Percentiles rank a stretch among this genome's conserved stretches.
These are phyloP conservation scores for Corniculantispora saksenae DNA, from an alignment of 2,329 filamentous ascomycete species.

Conservation along the genomic window DNA sequence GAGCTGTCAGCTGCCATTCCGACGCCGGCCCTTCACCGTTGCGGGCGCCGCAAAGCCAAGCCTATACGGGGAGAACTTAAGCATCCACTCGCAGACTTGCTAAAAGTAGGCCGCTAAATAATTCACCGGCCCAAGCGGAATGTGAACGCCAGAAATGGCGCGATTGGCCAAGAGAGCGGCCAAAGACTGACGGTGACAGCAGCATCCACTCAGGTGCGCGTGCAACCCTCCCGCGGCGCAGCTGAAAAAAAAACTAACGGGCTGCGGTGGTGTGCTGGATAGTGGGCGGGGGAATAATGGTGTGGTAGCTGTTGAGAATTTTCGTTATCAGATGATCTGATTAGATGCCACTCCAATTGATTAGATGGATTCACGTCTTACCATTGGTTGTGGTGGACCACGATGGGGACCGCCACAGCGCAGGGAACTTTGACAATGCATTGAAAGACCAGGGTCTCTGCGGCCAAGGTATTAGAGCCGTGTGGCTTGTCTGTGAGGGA, in stretches of 20 bases:
- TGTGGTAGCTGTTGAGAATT: background rate
- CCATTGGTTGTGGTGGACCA: constrained; percentile 16
- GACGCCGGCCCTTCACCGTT: background rate
- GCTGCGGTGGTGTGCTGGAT: background rate
- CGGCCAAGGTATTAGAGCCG: background rate
- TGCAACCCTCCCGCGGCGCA: background rate
- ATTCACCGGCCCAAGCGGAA: background rate
- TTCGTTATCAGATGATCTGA: constrained; percentile 29
- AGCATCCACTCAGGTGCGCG: background rate
- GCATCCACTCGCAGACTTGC: background rate
- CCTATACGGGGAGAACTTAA: background rate
- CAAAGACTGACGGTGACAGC: background rate
- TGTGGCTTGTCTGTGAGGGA: constrained; percentile 4
- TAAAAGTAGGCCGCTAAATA: background rate
- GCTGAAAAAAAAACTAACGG: constrained; percentile 1
- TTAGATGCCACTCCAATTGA: constrained; percentile 25
- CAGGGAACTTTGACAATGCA: background rate
- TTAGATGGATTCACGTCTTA: constrained; percentile 18
- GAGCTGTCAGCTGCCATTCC: background rate
- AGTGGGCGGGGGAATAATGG: background rate
- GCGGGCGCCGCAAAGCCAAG: background rate
- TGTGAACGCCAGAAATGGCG: background rate
- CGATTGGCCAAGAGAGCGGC: background rate
- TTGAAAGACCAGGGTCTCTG: background rate
- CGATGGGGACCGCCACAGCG: background rate